Conservation (phyloP, 192 early-diverging fungal species). For the Coemansia sp. region DNA sequence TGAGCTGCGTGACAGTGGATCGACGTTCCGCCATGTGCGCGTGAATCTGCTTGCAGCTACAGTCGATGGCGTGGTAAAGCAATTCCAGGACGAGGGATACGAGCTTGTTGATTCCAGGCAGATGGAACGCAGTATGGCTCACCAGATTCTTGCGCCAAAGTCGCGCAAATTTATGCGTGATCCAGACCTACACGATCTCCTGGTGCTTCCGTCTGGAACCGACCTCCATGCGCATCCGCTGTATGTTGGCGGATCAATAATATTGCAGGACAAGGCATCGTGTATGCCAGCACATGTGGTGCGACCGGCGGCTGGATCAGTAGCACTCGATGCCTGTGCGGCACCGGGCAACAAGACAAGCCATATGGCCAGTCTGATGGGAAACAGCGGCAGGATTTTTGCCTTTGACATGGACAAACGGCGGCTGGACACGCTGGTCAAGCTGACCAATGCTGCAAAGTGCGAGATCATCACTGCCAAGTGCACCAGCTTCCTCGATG, state of each 20-base stretch:
- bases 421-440: constrained; percentile 72
- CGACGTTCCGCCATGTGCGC: constrained; percentile 81
- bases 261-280: constrained; percentile 94
- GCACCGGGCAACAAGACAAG: constrained; percentile 98
- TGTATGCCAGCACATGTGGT: constrained; percentile 92
- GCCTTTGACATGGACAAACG: constrained; percentile 87
- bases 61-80: constrained; percentile 66
- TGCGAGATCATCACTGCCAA: constrained; percentile 64
- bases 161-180: constrained; percentile 57
- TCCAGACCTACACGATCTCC: constrained; percentile 74
- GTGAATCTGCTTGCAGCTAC: constrained; percentile 82
- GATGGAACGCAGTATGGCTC: constrained; percentile 2
- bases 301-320: constrained; percentile 55
- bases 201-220: constrained; percentile 82
- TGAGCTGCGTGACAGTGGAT: constrained; percentile 52
- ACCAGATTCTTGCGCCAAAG: constrained; percentile 13
- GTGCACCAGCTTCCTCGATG: constrained; percentile 72
- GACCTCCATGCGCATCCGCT: constrained; percentile 87
- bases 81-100: constrained; percentile 64
- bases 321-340: constrained; percentile 91
- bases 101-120: constrained; percentile 30
- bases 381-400: constrained; percentile 80
- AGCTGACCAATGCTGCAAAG: constrained; percentile 73
- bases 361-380: constrained; percentile 87
- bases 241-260: constrained; percentile 72